These are phyloP conservation scores for Pseudogymnoascus sp. DNA, from an alignment of 2,329 filamentous ascomycete species.

Conservation along the genomic window DNA sequence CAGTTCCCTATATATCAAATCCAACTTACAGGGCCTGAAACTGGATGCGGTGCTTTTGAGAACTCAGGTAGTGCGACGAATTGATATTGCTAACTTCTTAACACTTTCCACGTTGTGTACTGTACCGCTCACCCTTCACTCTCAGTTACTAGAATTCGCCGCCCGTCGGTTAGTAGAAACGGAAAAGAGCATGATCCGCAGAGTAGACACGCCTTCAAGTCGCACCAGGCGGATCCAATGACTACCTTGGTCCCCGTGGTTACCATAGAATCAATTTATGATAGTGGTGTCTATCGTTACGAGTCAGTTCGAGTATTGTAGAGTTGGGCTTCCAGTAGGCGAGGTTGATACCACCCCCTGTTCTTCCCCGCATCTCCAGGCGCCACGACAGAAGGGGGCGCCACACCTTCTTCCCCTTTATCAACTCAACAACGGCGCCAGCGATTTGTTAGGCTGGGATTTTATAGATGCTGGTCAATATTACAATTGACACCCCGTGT, in stretches of 20 bases:
- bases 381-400: not conserved
- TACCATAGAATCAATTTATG: no score
- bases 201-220: no score
- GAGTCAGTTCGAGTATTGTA: no score
- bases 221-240: no score
- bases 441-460: not conserved
- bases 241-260: no score
- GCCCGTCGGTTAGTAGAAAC: no score
- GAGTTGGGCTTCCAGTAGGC: no score
- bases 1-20: not conserved
- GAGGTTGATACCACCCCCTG: not conserved
- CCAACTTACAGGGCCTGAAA: not conserved
- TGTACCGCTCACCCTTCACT: no score
- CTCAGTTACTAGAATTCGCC: no score
- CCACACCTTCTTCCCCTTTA: not conserved
- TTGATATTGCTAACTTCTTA: not conserved
- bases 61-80: not conserved
- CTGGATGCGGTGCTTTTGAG: not conserved
- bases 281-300: no score
- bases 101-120: not conserved
- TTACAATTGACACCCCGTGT: not conserved
- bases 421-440: not conserved
- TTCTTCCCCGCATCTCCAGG: not conserved
- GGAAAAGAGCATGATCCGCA: no score
- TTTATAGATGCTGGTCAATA: not conserved